These are phyloP conservation scores for Dryadomyces quercivorus DNA, from an alignment of 2,329 filamentous ascomycete species.

Conservation along the genomic window DNA sequence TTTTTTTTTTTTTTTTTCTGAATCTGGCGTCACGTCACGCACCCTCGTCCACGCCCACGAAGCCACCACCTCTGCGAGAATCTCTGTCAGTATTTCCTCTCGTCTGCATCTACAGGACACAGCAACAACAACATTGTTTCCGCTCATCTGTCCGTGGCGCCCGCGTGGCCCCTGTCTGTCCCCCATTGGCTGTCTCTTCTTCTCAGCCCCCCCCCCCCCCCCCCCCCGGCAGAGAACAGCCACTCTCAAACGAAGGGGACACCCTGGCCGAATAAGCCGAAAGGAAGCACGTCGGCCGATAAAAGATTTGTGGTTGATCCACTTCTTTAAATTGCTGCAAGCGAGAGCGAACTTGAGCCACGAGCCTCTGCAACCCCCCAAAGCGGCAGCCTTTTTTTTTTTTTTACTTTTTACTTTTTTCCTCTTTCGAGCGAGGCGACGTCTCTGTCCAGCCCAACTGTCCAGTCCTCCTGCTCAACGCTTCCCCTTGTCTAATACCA, in stretches of 20 bases:
- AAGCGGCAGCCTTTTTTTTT: too few species aligned
- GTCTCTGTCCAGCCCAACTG: too few species aligned
- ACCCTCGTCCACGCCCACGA: not conserved
- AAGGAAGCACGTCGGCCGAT: not conserved
- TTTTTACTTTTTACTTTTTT: too few species aligned
- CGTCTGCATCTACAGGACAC: not conserved
- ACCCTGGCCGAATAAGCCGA: not conserved
- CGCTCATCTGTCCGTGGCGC: not conserved
- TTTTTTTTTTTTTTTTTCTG: not conserved
- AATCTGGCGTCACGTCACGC: not conserved
- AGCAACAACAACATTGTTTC: not conserved
- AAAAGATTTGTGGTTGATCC: not conserved
- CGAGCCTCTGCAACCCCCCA: not conserved
- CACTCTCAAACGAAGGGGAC: not conserved
- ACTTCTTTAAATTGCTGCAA: not conserved
- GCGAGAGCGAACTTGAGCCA: not conserved
- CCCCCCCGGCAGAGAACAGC: too few species aligned
- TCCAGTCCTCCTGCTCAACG: too few species aligned
- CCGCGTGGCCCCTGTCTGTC: not conserved
- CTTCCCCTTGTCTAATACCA: slow-evolving; percentile 20
- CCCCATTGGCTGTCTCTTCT: not conserved
- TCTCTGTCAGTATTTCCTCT: not conserved
- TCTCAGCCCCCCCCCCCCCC: too few species aligned
- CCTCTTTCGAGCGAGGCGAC: too few species aligned
- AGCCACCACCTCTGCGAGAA: not conserved